A percentile compares a stretch with the other conserved stretches of the same genome.
Evolutionary conservation across 495 filamentous ascomycete species (phyloP).

Genomic region (Sordaria brevicollis): DNA sequence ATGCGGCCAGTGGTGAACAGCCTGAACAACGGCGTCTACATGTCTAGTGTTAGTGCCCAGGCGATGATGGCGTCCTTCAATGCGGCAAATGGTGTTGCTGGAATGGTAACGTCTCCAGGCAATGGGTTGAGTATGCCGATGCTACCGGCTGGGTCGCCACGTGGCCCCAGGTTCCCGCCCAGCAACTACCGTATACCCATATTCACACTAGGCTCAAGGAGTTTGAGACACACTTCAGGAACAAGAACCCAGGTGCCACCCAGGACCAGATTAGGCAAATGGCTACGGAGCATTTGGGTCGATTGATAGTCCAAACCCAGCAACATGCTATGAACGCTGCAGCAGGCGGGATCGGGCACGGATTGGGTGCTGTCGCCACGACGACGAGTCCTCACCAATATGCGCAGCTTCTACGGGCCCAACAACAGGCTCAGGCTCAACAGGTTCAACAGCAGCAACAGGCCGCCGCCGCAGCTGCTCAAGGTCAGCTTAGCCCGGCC

Average conservation of each 20-base stretch:
- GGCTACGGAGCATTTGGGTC: slow-evolving; percentile 46
- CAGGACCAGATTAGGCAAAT: slow-evolving; percentile 50
- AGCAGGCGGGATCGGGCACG: slow-evolving; percentile 36
- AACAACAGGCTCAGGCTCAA: slow-evolving; percentile 41
- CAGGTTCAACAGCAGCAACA: slow-evolving; percentile 6
- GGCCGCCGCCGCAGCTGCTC: not conserved
- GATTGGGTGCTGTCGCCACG: slow-evolving; percentile 17
- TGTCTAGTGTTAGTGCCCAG: slow-evolving; percentile 28
- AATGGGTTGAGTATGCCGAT: slow-evolving; percentile 26
- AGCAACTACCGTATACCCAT: slow-evolving; percentile 9
- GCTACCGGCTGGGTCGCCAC: slow-evolving; percentile 26
- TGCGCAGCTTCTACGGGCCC: slow-evolving; percentile 61
- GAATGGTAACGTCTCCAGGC: slow-evolving; percentile 30
- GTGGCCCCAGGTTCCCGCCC: slow-evolving; percentile 21
- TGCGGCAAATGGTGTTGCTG: slow-evolving; percentile 20
- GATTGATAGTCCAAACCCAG: slow-evolving; percentile 22
- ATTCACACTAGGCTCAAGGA: slow-evolving; percentile 15
- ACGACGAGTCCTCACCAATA: slow-evolving; percentile 52
- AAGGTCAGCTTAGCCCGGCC: not conserved
- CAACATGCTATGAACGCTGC: slow-evolving; percentile 53
- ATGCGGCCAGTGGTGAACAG: slow-evolving; percentile 42
- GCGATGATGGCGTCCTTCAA: slow-evolving; percentile 35
- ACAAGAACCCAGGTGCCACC: slow-evolving; percentile 44
- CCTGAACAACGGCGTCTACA: slow-evolving; percentile 38
- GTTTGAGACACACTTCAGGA: slow-evolving; percentile 24